phyloP scores from a whole-genome alignment of 225 moss, liverwort and hornwort genomes.

The Bryoerythrophyllum caledonicum region DNA sequence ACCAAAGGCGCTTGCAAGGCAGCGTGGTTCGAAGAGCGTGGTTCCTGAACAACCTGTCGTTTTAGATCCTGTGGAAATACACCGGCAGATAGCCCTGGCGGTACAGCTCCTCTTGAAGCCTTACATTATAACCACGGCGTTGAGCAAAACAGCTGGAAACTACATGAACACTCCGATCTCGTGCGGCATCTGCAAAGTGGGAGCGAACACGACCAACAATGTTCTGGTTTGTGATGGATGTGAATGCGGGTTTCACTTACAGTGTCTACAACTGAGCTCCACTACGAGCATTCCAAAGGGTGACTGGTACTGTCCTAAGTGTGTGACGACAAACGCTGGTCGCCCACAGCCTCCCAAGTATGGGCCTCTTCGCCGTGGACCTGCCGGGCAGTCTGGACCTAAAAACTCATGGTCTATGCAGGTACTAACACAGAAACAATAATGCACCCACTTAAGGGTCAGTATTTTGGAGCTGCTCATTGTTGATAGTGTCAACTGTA shows the following conservation, averaged over 20 bases:
- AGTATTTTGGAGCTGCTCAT: background rate
- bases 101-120: conserved; percentile 77
- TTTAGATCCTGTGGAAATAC: conserved; percentile 42
- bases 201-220: conserved; percentile 60
- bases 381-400: conserved; percentile 35
- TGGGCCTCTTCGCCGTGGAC: conserved; percentile 69
- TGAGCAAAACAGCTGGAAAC: conserved; percentile 44
- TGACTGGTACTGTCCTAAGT: conserved; percentile 85
- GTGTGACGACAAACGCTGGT: conserved; percentile 59
- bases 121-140: conserved; percentile 31
- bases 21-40: conserved; percentile 29
- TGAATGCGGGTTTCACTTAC: conserved; percentile 71
- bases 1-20: conserved; percentile 37
- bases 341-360: conserved; percentile 68
- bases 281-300: conserved; percentile 53
- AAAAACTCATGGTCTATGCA: conserved; percentile 57
- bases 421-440: conserved; percentile 30
- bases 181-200: conserved; percentile 70
- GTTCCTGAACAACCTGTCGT: conserved; percentile 10
- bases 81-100: conserved; percentile 65
- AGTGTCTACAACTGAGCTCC: conserved; percentile 62
- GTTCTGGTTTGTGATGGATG: conserved; percentile 85
- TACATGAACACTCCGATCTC: conserved; percentile 63
- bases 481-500: background rate
- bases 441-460: conserved; percentile 9